These are phyloP conservation scores for Sporothrix brasiliensis DNA, from an alignment of 2,329 filamentous ascomycete species.

Conservation along the genomic window DNA sequence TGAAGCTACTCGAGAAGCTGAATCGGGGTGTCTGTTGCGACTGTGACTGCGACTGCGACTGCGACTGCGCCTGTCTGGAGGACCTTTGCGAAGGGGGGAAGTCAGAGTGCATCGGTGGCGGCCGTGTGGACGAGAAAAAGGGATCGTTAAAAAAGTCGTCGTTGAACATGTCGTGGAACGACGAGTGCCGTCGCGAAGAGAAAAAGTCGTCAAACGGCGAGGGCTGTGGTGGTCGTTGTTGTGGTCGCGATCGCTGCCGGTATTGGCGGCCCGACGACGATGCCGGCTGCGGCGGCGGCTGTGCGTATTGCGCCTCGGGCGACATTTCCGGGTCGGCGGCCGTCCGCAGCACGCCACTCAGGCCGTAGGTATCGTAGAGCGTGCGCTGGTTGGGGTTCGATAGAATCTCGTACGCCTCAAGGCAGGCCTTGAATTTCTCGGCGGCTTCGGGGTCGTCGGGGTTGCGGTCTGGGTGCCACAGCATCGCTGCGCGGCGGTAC, in stretches of 20 bases:
- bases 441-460: constrained; percentile 80
- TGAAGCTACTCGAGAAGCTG: constrained; percentile 28
- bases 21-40: constrained; percentile 52
- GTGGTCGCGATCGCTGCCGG: not conserved
- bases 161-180: not conserved
- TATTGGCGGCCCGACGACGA: constrained; percentile 48
- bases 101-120: not conserved
- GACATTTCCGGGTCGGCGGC: not conserved
- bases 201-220: constrained; percentile 7
- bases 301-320: not conserved
- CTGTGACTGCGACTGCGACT: not conserved
- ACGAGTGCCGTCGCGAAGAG: not conserved
- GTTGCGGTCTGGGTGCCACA: constrained; percentile 97
- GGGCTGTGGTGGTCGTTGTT: not conserved
- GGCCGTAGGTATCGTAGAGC: constrained; percentile 89
- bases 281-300: not conserved
- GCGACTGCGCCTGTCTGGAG: not conserved
- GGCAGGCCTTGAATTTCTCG: constrained; percentile 97
- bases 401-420: constrained; percentile 96
- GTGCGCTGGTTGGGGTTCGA: constrained; percentile 96
- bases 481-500: constrained; percentile 80
- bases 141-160: too few species aligned
- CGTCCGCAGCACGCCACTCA: constrained; percentile 78
- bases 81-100: not conserved
- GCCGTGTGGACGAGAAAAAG: not conserved